Base-by-base conservation (phyloP, 1,284 basidiomycete genomes). In the Puccinia sorghi region DNA sequence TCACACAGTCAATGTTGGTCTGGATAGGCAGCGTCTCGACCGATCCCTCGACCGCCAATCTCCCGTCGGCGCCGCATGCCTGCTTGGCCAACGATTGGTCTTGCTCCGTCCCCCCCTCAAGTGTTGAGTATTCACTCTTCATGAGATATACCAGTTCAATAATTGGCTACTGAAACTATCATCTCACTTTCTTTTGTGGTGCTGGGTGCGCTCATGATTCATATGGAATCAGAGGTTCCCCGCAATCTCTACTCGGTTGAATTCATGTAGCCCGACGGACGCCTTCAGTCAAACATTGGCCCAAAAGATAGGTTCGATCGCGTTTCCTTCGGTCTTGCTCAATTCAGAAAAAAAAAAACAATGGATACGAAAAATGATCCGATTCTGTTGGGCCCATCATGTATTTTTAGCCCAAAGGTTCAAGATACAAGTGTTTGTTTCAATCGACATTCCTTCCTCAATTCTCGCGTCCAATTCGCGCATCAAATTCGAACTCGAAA, bases 1-100 rank as follows among this genome's bases (percentile, higher is more conserved):
- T 75, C 22, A 64, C 43, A 12, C 59, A 66, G n/a, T 75, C 72
- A 6, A 64, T 75, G 43, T 41, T 75, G 27, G 41, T 75, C 37
- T 75, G 61, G 59, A 75, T 75, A n/a, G 72, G 72, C 67, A 66
- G 61, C n/a, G 39, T 22, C 8, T 20, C 59, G n/a, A 43, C 17
- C 27, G 25, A 52, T 17, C 8, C 25, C 22, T 27, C 15, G 11
- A 41, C 1, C 20, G 0, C 9, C 20, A 46, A 27, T 59, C 39
- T 20, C 4, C 5, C 46, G 9, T 43, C 70, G 17, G 70, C n/a
- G 15, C 17, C 15, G 0, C 32, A 64, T 20, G 7, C 72, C 13
- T 75, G 25, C 27, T 66, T 75, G 41, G 41, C 59, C 32, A 75
- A 75, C 3, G 72, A 75, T 75, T 75, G 72, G 72, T 75, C 72